Evolutionary conservation across 2,329 filamentous ascomycete species (phyloP), one percentile per base, ranked within the genome.

Genomic region (Colletotrichum tofieldiae): DNA sequence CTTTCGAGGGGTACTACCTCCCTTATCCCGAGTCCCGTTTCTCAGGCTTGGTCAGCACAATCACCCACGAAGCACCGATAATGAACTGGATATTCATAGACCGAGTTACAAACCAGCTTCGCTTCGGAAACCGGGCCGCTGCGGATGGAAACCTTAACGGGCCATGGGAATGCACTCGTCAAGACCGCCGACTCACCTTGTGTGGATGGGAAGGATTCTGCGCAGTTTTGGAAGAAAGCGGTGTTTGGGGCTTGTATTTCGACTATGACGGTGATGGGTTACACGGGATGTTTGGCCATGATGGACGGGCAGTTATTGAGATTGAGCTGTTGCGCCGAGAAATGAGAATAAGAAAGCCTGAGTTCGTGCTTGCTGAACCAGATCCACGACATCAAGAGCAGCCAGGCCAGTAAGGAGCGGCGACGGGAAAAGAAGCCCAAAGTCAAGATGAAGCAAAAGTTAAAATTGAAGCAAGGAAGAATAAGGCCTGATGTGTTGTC

Each of bases 1-100:
- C 86, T 0, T 90, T 89, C 74, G 84, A 86, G 3, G 89, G 88
- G 26, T 90, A 91, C 76, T 90, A 85, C 74, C 80, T 90, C 18
- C 87, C 88, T 1, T 90, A 90, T 73, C 88, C 89, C 5, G 88
- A 88, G 26, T 75, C 82, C n/a, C 69, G 78, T 35, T 82, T 84
- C 52, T 82, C 85, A 39, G 86, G 86, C 4, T 77, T 87, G 2
- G 86, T 87, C 32, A 86, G 83, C 62, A 87, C 84, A 8, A 87
- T 87, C 54, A 85, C 82, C 20, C 82, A 86, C 61, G 84, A 84
- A 14, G 84, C 86, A 20, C 85, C 85, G 1, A 82, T 86, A 75
- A 79, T 87, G 75, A 87, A 87, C 76, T 87, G 86, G 86, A 83
- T 87, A 71, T 87, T 84, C 66, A 78, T 87, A 49, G 83, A 87